Conservation (phyloP, 345 rosid species). For the Syzygium oleosum region DNA sequence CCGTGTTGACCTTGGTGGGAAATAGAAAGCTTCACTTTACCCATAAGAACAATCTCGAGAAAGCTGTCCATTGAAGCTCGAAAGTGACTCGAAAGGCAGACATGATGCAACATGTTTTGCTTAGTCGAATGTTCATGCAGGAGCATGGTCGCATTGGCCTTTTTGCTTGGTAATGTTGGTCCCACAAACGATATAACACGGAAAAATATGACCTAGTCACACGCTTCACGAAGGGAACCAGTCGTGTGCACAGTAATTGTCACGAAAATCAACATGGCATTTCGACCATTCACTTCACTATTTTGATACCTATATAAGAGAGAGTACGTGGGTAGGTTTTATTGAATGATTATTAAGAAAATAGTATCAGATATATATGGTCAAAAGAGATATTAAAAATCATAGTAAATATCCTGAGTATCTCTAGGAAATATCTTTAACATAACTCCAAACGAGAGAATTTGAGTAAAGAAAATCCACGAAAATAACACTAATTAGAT, state of each 20-base stretch:
- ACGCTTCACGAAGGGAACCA: not conserved
- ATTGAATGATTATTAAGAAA: not conserved
- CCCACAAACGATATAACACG: not conserved
- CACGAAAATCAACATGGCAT: not conserved
- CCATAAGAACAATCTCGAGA: not conserved
- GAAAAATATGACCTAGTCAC: not conserved
- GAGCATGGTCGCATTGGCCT: not conserved
- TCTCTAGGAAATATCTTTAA: too few relatives aligned
- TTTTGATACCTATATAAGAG: not conserved
- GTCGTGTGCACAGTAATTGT: not conserved
- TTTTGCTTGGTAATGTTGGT: not conserved
- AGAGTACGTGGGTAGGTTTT: not conserved
- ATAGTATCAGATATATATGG: not conserved
- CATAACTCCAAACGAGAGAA: too few relatives aligned
- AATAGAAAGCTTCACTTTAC: not conserved
- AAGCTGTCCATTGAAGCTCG: not conserved
- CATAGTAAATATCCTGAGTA: accelerated
- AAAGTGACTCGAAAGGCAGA: not conserved
- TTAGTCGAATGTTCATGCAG: not conserved
- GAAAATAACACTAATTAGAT: not conserved
- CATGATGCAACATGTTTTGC: not conserved
- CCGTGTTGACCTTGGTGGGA: not conserved
- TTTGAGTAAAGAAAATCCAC: too few relatives aligned
- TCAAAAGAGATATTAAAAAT: not conserved
- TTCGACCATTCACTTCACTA: not conserved